Evolutionary conservation across 1,284 basidiomycete species (phyloP).

Genomic region (Cutaneotrichosporon daszewskae): DNA sequence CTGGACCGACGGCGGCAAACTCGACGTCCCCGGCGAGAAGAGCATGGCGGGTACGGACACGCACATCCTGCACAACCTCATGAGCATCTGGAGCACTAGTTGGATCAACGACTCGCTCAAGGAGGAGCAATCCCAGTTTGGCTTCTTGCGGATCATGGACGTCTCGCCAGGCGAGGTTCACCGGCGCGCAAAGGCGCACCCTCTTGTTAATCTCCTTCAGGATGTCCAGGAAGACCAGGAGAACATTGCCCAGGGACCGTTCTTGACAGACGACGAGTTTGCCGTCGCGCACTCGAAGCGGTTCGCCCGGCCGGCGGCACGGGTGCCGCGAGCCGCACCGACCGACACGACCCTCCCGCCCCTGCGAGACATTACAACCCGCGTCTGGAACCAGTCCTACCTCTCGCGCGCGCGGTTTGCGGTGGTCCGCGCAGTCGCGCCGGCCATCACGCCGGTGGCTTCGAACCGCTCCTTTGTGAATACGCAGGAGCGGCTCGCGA

Average conservation of each 20-base stretch:
- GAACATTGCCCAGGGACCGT: constrained; percentile 39
- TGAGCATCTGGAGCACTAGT: constrained; percentile 87
- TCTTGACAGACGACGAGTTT: constrained; percentile 53
- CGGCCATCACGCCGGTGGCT: constrained; percentile 68
- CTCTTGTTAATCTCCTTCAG: constrained; percentile 23
- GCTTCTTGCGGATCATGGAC: constrained; percentile 68
- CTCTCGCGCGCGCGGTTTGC: constrained; percentile 80
- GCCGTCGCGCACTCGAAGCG: constrained; percentile 47
- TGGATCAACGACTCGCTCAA: constrained; percentile 70
- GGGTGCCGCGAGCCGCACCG: constrained; percentile 34
- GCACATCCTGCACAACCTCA: constrained; percentile 62
- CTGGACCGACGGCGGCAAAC: constrained; percentile 71
- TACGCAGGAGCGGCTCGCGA: constrained; percentile 55
- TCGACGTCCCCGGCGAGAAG: constrained; percentile 61
- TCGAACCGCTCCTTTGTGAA: constrained; percentile 76
- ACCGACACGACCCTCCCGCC: constrained; percentile 17
- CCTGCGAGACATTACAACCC: constrained; percentile 55
- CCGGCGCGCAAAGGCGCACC: constrained; percentile 50
- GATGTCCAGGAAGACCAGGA: constrained; percentile 15
- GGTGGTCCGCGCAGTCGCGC: constrained; percentile 75
- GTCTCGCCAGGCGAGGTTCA: constrained; percentile 59
- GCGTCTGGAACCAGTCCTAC: constrained; percentile 67
- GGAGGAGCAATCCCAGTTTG: constrained; percentile 57
- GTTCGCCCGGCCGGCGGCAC: constrained; percentile 41
- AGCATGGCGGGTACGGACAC: constrained; percentile 57